Base-by-base conservation (phyloP, 495 filamentous ascomycete genomes). In the Aspergillus nidulans region DNA sequence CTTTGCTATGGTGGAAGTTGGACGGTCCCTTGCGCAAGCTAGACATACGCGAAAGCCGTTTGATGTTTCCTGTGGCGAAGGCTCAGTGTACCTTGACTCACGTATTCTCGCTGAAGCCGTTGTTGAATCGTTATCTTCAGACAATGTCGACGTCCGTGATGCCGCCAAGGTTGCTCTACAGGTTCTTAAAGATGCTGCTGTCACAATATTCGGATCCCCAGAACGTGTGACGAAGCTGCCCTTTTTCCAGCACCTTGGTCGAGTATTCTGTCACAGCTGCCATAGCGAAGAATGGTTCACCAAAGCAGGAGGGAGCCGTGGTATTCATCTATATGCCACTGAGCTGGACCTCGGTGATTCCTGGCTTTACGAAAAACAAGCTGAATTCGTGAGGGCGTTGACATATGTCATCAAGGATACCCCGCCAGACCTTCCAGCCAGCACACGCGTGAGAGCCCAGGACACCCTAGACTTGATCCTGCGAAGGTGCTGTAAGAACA, bases 351-450 rank as follows among this genome's bases (percentile, higher is more conserved):
- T 97, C 39, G 89, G 91, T 7, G 88, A 95, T 58, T 62, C 75
- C 18, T 99, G 92, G 91, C 74, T 97, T 20, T 78, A 83, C 43
- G 80, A 84, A 6, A 85, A 86, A 58, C 91, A 96, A 58, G 77
- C 86, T 46, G 91, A 97, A 28, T 90, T 96, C 59, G 84, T 89
- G 36, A 82, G 88, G 26, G 89, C 90, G 12, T 75, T 99, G 46
- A 84, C 95, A 73, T 96, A 95, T 75, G 91, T 96, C 60, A 88
- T 97, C 70, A 97, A 99, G 67, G 95, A 99, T 69, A 94, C 96
- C 76, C 92, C 95, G 2, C 74, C 86, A 32, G 95, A 97, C 66
- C 78, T 97, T 0, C 90, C 95, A 9, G 90, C 92, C 21, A 87
- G 85, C 60, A 97, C 92, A 2, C 80, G 95, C 4, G 72, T 83